phyloP scores from a whole-genome alignment of 192 early-diverging fungal genomes.

The Ambispora gerdemannii region DNA sequence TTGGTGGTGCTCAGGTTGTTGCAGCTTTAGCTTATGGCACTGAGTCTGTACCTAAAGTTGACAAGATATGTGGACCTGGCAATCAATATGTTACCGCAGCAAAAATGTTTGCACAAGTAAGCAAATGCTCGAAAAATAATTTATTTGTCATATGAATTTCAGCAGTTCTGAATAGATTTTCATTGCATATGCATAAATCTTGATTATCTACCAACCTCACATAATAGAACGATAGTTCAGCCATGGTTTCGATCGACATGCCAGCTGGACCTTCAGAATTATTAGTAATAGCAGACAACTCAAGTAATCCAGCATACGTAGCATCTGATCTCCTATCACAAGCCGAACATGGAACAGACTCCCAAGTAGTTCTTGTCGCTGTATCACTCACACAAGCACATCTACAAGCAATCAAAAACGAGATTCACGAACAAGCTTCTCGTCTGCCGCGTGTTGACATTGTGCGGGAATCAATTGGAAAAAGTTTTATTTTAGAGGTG shows the following conservation, averaged over 20 bases:
- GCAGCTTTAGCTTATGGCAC: slow-evolving; percentile 99
- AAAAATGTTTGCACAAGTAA: slow-evolving; percentile 91
- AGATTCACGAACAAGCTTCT: slow-evolving; percentile 80
- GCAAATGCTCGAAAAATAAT: too few species aligned
- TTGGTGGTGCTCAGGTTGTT: slow-evolving; percentile 97
- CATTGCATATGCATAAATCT: not conserved
- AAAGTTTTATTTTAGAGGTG: slow-evolving; percentile 76
- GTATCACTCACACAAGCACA: slow-evolving; percentile 67
- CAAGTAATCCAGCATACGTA: slow-evolving; percentile 84
- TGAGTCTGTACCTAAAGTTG: slow-evolving; percentile 92
- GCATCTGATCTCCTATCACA: slow-evolving; percentile 94
- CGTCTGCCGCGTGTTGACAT: slow-evolving; percentile 85
- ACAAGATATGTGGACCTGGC: slow-evolving; percentile 99
- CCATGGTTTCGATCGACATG: slow-evolving; percentile 97
- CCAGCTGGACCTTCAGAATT: slow-evolving; percentile 99
- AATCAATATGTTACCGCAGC: slow-evolving; percentile 99
- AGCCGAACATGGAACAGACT: slow-evolving; percentile 96
- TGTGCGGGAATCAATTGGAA: slow-evolving; percentile 82
- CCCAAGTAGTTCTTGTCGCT: slow-evolving; percentile 92
- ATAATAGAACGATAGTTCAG: slow-evolving; percentile 80
- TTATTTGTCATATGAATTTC: too few species aligned
- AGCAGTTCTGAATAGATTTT: not conserved
- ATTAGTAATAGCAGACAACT: slow-evolving; percentile 91
- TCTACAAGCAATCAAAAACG: slow-evolving; percentile 69
- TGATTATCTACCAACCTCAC: not conserved